These are phyloP conservation scores for Fraxinus dipetala DNA, from an alignment of 305 asterid species.

Conservation along the genomic window DNA sequence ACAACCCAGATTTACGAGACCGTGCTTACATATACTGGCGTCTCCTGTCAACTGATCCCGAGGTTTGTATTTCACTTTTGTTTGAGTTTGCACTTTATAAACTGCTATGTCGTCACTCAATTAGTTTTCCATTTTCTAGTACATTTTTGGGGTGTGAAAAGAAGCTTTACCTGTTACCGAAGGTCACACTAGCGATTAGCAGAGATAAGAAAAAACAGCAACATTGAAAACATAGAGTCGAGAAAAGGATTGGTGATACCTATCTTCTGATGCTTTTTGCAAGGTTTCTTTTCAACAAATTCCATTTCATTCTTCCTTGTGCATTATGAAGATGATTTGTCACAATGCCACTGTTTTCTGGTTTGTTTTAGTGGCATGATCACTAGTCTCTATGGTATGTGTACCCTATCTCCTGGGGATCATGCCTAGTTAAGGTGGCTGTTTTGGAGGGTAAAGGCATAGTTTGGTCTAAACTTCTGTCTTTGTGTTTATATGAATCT, in stretches of 20 bases:
- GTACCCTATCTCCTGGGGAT: background rate
- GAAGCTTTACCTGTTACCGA: slow-evolving; percentile 10
- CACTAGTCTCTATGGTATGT: background rate
- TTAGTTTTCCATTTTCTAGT: slow-evolving; percentile 9
- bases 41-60: slow-evolving; percentile 97
- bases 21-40: slow-evolving; percentile 99
- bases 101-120: slow-evolving; percentile 12
- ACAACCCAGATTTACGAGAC: slow-evolving; percentile 96
- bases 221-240: background rate
- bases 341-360: background rate
- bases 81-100: slow-evolving; percentile 2
- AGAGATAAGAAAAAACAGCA: background rate
- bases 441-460: background rate
- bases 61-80: slow-evolving; percentile 50
- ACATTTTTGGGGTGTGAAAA: background rate
- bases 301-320: slow-evolving; percentile 10
- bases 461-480: slow-evolving; percentile 19
- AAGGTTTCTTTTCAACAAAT: background rate
- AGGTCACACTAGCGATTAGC: slow-evolving; percentile 8
- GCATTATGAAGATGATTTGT: slow-evolving; percentile 13
- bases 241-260: background rate
- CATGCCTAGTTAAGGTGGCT: background rate
- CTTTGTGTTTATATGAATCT: background rate
- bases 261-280: background rate
- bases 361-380: background rate